Evolutionary conservation across 805 yeast genomes (phyloP), one percentile per base, ranked within the genome.

Genomic region (Metahyphopichia silvanorum): DNA sequence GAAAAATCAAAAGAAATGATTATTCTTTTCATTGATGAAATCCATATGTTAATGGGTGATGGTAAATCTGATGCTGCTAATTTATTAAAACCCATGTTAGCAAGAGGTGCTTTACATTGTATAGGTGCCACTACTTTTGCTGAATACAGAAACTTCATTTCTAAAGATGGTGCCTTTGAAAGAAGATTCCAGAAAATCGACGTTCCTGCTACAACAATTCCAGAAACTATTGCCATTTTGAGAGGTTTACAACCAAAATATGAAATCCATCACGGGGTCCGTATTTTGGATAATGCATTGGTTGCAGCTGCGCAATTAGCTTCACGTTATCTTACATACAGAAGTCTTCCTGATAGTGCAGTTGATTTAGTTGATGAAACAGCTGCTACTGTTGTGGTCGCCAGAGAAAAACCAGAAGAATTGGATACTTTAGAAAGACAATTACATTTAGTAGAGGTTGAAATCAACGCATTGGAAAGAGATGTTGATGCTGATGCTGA

Each of bases 31-130:
- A 86, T 93, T 50, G 98, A 93, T 66, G 98, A 93, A 65, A 93
- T 93, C 57, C 98, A 93, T 66, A 93, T 93, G 97, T 77, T 93
- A 46, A 93, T 93, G 98, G 98, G 98, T 49, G 96, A 93, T 57
- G 98, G 98, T 57, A 93, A 89, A 65, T 79, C 85, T 42, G 98
- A 93, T 60, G 96, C 95, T 26, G 98, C 98, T 25, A 93, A 93
- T 62, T 76, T 93, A 51, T 77, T 93, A 59, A 93, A 93, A 66
- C 98, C 98, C 23, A 94, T 94, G 74, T 76, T 93, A 43, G 97
- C 98, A 2, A 81, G 98, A 65, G 98, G 98, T 48, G 75, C 84
- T 32, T 77, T 93, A 53, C 97, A 93, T 62, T 95, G 97, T 63
- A 89, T 89, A 55, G 98, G 98, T 68, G 98, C 98, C 17, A 93